Evolutionary conservation across 306 rosid species (phyloP).

Genomic region (Citrullus amarus): DNA sequence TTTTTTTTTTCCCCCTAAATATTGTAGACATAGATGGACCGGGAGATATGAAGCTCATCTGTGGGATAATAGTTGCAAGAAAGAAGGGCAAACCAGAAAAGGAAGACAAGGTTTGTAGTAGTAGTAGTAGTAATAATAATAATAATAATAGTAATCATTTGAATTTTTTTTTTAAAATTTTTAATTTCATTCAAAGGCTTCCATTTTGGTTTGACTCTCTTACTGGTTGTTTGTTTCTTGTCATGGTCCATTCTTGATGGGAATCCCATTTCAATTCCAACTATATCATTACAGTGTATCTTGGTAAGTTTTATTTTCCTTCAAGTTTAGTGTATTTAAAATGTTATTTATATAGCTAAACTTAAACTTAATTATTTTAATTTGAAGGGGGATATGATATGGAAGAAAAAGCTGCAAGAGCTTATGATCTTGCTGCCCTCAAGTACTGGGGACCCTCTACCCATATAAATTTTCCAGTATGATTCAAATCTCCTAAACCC

Average conservation of each 20-base stretch:
- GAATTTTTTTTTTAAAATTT: neutral
- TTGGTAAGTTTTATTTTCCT: conserved; percentile 9
- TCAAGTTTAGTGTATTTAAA: neutral
- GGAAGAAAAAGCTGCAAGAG: conserved; percentile 74
- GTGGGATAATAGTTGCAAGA: conserved; percentile 18
- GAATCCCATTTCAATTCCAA: neutral
- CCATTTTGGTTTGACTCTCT: neutral
- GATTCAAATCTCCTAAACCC: neutral
- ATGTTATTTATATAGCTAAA: neutral
- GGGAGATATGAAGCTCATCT: conserved; percentile 18
- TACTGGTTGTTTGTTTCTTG: neutral
- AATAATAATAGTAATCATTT: neutral
- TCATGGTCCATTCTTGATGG: neutral
- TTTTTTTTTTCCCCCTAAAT: too few relatives aligned
- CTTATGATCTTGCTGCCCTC: conserved; percentile 66
- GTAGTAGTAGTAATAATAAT: neutral
- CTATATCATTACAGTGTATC: conserved; percentile 1
- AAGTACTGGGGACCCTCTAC: conserved; percentile 72
- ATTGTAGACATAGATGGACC: conserved; percentile 8
- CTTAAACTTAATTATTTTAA: neutral
- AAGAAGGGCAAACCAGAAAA: conserved; percentile 17
- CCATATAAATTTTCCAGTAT: conserved; percentile 56
- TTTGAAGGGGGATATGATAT: conserved; percentile 66
- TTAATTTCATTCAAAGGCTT: neutral
- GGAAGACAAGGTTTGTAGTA: conserved; percentile 17